phyloP scores from a whole-genome alignment of 2,329 filamentous ascomycete species.

The Chaetomium olivaceum region DNA sequence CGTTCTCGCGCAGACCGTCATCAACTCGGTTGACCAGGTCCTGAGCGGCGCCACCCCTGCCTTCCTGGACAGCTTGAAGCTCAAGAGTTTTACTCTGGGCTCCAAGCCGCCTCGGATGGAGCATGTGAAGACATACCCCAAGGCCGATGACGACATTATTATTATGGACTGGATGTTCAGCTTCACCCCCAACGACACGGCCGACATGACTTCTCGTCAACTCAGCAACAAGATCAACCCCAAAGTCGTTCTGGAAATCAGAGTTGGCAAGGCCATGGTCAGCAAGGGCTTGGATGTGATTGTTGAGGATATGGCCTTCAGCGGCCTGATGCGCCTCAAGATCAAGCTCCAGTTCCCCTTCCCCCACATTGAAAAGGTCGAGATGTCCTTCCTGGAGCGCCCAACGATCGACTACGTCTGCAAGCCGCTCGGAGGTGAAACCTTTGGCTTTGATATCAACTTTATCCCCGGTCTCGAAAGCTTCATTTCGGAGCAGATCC shows the following conservation, averaged over 20 bases:
- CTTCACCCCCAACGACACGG: conserved; percentile 92
- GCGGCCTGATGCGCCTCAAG: conserved; percentile 93
- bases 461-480: conserved; percentile 92
- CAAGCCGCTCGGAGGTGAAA: conserved; percentile 94
- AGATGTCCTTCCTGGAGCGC: conserved; percentile 89
- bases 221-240: conserved; percentile 95
- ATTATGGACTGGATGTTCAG: conserved; percentile 99
- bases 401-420: conserved; percentile 95
- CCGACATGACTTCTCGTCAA: conserved; percentile 87
- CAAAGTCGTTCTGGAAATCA: conserved; percentile 91
- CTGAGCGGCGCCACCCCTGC: conserved; percentile 87
- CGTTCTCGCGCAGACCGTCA: conserved; percentile 85
- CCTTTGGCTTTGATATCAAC: conserved; percentile 97
- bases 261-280: conserved; percentile 92
- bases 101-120: conserved; percentile 95
- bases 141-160: conserved; percentile 90
- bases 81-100: conserved; percentile 91
- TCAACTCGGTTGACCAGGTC: conserved; percentile 93
- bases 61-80: conserved; percentile 88
- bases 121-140: conserved; percentile 97
- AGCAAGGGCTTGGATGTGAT: conserved; percentile 97
- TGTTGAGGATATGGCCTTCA: conserved; percentile 96
- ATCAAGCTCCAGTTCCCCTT: conserved; percentile 96
- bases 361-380: conserved; percentile 90
- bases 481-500: conserved; percentile 96